These are phyloP conservation scores for Phyllosticta capitalensis DNA, from an alignment of 2,329 filamentous ascomycete genomes.

Conservation along the genomic window DNA sequence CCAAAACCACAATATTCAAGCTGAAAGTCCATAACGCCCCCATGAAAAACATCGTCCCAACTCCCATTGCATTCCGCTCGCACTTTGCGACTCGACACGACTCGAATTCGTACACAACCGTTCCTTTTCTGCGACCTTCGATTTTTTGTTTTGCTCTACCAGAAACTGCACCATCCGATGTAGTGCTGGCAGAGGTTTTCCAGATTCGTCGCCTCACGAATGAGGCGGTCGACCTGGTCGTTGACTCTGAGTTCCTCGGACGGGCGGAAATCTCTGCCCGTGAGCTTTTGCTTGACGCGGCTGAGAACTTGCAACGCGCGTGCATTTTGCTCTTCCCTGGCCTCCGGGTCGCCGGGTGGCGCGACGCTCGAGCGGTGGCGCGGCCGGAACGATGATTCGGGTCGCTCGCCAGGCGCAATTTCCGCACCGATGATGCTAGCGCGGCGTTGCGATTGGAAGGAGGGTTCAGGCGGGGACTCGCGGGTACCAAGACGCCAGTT, in stretches of 20 bases:
- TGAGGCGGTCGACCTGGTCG: constrained; percentile 85
- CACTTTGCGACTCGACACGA: background rate
- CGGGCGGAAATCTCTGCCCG: constrained; percentile 82
- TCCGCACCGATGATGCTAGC: constrained; percentile 47
- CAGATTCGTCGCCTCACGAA: constrained; percentile 89
- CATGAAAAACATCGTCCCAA: background rate
- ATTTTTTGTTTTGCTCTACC: constrained; percentile 42
- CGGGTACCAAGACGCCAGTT: constrained; percentile 78
- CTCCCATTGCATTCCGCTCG: background rate
- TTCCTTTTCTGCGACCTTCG: background rate
- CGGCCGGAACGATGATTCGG: constrained; percentile 24
- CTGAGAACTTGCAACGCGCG: constrained; percentile 84
- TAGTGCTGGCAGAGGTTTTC: constrained; percentile 99
- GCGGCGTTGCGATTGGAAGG: constrained; percentile 52
- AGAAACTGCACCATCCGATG: constrained; percentile 98
- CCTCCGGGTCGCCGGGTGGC: constrained; percentile 33
- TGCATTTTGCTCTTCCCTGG: constrained; percentile 79
- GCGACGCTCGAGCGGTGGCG: constrained; percentile 28
- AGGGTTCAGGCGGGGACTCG: constrained; percentile 50
- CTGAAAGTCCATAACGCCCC: too few relatives aligned
- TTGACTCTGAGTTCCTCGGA: constrained; percentile 76
- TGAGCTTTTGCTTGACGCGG: constrained; percentile 90
- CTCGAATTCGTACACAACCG: background rate
- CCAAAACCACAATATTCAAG: background rate
- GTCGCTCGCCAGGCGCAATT: constrained; percentile 22